Evolutionary conservation across 176 grass and related monocot species (phyloP).

Genomic region (Dactylis glomerata): DNA sequence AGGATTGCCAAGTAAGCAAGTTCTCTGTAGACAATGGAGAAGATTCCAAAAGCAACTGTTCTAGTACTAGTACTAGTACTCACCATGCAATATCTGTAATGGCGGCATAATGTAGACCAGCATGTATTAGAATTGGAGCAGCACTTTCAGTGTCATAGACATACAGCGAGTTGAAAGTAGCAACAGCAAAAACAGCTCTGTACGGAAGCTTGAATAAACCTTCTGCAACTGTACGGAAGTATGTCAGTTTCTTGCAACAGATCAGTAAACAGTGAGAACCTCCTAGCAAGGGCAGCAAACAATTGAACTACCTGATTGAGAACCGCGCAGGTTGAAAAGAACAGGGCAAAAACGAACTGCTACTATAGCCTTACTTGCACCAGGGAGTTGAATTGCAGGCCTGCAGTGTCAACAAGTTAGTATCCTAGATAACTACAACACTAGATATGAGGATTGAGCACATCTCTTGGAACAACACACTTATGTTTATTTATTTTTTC

Average conservation of each 20-base stretch:
- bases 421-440: conserved; percentile 10
- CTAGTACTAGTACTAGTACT: conserved; percentile 35
- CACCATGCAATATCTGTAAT: conserved; percentile 98
- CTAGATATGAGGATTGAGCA: conserved; percentile 2
- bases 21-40: background rate
- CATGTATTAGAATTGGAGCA: conserved; percentile 69
- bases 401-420: conserved; percentile 41
- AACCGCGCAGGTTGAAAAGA: conserved; percentile 62
- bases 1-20: background rate
- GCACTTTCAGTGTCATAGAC: conserved; percentile 92
- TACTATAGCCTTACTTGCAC: conserved; percentile 85
- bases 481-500: background rate
- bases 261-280: background rate
- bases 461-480: background rate
- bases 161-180: conserved; percentile 86
- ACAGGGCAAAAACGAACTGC: conserved; percentile 86
- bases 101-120: conserved; percentile 96
- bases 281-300: conserved; percentile 23
- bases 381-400: conserved; percentile 82
- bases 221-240: conserved; percentile 42
- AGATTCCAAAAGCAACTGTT: background rate
- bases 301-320: conserved; percentile 57
- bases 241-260: conserved; percentile 19
- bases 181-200: conserved; percentile 77
- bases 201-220: conserved; percentile 93